A percentile compares a stretch with the other conserved stretches of the same genome.
phyloP scores from a whole-genome alignment of 169 alveolate genomes.

The Eimeria zaria region DNA sequence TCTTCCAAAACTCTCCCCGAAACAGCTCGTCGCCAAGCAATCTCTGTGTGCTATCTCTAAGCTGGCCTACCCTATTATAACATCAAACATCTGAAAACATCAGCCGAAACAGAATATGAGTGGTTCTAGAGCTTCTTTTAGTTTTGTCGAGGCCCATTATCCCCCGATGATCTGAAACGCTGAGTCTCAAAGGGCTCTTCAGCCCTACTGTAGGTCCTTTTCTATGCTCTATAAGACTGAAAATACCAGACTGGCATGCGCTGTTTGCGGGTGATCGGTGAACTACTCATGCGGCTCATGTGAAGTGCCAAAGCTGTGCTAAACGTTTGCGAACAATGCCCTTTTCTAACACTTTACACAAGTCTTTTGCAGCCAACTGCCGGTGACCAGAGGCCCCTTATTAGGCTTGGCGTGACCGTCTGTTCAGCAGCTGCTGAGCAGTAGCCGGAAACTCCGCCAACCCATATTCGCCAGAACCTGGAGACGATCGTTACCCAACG shows the following conservation, averaged over 20 bases:
- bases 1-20: background rate
- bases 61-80: background rate
- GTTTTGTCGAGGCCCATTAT: background rate
- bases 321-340: background rate
- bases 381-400: background rate
- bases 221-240: background rate
- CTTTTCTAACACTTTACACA: background rate
- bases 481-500: background rate
- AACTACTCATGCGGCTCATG: background rate
- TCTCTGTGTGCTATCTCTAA: background rate
- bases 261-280: background rate
- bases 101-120: background rate
- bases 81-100: background rate
- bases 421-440: background rate
- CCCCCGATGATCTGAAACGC: background rate
- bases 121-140: background rate
- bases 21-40: background rate
- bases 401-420: background rate
- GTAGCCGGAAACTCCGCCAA: background rate
- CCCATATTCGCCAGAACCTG: background rate
- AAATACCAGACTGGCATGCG: background rate
- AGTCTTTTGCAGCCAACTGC: background rate
- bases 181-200: background rate
- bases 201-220: background rate
- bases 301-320: background rate